Evolutionary conservation across 768 basidiomycete genomes (phyloP).

Genomic region (Suillus hirtellus): DNA sequence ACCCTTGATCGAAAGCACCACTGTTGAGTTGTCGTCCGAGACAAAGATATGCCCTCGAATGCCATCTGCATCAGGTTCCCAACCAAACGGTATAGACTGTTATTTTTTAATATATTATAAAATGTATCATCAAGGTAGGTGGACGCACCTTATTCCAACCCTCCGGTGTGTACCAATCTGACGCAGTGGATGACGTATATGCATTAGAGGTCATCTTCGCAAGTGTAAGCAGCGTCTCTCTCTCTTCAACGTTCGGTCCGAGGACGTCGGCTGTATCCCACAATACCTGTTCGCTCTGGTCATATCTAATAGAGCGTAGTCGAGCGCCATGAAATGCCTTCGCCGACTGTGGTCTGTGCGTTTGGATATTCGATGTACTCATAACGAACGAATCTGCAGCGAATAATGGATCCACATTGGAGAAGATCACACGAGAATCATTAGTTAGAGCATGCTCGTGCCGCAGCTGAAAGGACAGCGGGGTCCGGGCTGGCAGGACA

Average conservation of each 20-base stretch:
- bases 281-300: constrained; percentile 40
- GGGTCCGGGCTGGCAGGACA: constrained; percentile 29
- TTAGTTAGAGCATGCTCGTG: constrained; percentile 62
- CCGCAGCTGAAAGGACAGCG: constrained; percentile 61
- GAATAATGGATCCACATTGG: constrained; percentile 37
- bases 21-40: constrained; percentile 79
- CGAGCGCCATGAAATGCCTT: constrained; percentile 36
- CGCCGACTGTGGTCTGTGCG: constrained; percentile 49
- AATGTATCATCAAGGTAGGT: background rate
- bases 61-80: constrained; percentile 88
- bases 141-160: constrained; percentile 61
- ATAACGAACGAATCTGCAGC: constrained; percentile 39
- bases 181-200: constrained; percentile 54
- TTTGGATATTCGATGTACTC: constrained; percentile 37
- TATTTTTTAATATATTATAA: background rate
- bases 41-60: constrained; percentile 92
- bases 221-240: constrained; percentile 70
- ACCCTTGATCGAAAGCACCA: constrained; percentile 90
- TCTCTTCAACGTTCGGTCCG: constrained; percentile 72
- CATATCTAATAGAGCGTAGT: constrained; percentile 37
- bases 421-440: constrained; percentile 57
- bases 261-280: constrained; percentile 69
- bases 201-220: constrained; percentile 92
- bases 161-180: constrained; percentile 72
- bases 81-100: constrained; percentile 78